A percentile compares a stretch with the other conserved stretches of the same genome.
These are phyloP conservation scores for Epichloe gansuensis DNA, from an alignment of 2,329 filamentous ascomycete genomes.

Conservation along the genomic window DNA sequence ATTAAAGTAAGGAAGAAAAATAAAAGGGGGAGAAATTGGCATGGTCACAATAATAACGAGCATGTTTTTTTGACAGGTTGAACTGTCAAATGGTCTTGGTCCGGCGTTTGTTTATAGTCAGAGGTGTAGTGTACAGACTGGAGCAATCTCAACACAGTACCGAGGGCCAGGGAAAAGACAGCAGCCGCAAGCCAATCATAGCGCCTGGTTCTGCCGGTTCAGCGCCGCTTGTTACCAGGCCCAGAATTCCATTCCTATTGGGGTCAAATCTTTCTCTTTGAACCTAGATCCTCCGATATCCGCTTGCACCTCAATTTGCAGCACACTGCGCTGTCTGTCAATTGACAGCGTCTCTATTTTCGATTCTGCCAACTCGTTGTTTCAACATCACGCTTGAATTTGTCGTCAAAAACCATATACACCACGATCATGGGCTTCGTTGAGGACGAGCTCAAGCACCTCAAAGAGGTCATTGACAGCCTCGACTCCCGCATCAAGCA, in stretches of 20 bases:
- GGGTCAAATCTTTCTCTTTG: background rate
- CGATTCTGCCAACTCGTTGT: slow-evolving; percentile 5
- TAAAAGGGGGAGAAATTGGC: too few relatives aligned
- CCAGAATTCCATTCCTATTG: background rate
- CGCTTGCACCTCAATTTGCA: background rate
- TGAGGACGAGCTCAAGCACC: slow-evolving; percentile 70
- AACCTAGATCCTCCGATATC: background rate
- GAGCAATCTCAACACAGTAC: background rate
- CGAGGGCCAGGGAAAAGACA: background rate
- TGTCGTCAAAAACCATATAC: background rate
- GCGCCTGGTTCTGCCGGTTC: background rate
- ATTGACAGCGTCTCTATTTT: background rate
- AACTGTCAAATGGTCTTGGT: background rate
- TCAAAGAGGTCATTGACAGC: slow-evolving; percentile 71
- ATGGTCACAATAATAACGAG: too few relatives aligned
- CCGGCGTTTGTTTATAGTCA: background rate
- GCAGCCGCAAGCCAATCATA: slow-evolving; percentile 4
- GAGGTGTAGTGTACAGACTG: background rate
- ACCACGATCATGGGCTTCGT: slow-evolving; percentile 68
- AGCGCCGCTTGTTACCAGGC: slow-evolving; percentile 1
- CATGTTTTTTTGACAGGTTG: too few relatives aligned
- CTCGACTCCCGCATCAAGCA: slow-evolving; percentile 79
- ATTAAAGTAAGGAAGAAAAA: too few relatives aligned
- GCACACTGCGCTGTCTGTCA: background rate
- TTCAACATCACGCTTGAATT: slow-evolving; percentile 3